Conservation (phyloP, 345 rosid genomes). For the Euphorbia peplus region DNA sequence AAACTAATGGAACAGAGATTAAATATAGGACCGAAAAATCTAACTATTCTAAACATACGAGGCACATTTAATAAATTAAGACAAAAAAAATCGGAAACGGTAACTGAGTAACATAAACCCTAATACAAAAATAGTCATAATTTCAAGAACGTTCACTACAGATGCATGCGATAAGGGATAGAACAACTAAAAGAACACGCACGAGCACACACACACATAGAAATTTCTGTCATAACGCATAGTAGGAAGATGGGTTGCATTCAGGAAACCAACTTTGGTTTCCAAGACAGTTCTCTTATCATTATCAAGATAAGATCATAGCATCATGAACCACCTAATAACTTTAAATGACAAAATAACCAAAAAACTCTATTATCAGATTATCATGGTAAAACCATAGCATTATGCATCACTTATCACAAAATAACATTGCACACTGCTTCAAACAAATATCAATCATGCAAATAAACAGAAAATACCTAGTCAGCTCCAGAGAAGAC, state of each 20-base stretch:
- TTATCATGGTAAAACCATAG: neutral
- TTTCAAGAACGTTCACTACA: neutral
- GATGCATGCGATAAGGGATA: neutral
- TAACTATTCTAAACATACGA: neutral
- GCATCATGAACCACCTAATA: neutral
- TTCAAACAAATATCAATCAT: neutral
- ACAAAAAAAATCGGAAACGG: neutral
- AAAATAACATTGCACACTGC: neutral
- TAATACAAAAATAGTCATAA: neutral
- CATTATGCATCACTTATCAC: neutral
- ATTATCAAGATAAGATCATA: neutral
- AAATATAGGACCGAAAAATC: neutral
- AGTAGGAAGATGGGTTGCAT: too few species aligned
- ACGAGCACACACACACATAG: neutral
- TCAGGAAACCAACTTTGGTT: neutral
- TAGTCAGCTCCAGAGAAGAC: neutral
- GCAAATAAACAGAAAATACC: neutral
- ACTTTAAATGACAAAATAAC: neutral
- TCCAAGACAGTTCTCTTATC: neutral
- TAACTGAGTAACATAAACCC: neutral
- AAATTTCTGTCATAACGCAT: neutral
- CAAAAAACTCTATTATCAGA: neutral
- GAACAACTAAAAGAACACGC: neutral
- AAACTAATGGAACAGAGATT: neutral
- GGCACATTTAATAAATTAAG: too few species aligned